Evolutionary conservation across 805 yeast species (phyloP).

Genomic region (Ogataea dorogensis): DNA sequence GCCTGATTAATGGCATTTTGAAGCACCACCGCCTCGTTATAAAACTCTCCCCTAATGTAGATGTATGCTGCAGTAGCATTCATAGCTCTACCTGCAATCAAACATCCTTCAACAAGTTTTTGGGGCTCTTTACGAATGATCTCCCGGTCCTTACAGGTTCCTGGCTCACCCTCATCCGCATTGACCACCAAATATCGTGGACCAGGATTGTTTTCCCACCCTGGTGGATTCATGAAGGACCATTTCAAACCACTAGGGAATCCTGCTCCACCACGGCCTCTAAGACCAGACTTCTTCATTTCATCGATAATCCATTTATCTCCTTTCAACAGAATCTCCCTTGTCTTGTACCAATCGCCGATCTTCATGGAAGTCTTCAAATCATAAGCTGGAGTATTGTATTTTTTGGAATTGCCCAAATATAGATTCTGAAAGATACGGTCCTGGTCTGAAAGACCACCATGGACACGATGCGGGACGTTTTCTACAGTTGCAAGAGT

Average conservation of each 20-base stretch:
- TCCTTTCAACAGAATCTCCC: constrained; percentile 78
- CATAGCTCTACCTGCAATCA: constrained; percentile 88
- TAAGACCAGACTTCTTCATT: constrained; percentile 77
- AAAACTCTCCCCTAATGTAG: constrained; percentile 88
- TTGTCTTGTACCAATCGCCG: constrained; percentile 93
- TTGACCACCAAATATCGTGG: constrained; percentile 86
- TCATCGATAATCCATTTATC: constrained; percentile 89
- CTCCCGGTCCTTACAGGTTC: constrained; percentile 91
- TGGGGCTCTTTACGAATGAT: constrained; percentile 90
- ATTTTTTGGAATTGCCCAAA: constrained; percentile 45
- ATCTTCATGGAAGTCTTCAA: constrained; percentile 69
- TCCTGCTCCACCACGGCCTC: constrained; percentile 95
- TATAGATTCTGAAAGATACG: constrained; percentile 85
- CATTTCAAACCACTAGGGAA: constrained; percentile 89
- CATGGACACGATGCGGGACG: constrained; percentile 55
- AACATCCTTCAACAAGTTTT: constrained; percentile 88
- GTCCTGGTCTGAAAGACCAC: constrained; percentile 79
- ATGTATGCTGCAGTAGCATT: constrained; percentile 91
- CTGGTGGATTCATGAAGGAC: constrained; percentile 95
- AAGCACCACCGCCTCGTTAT: constrained; percentile 70
- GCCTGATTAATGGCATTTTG: constrained; percentile 88
- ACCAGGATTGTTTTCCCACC: constrained; percentile 89
- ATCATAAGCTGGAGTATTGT: constrained; percentile 57
- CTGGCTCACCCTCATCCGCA: constrained; percentile 95
- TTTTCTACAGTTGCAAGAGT: constrained; percentile 44